Evolutionary conservation across 176 grass and related monocot genomes (phyloP), one percentile per base, ranked within the genome.

Genomic region (Carex kokanica): DNA sequence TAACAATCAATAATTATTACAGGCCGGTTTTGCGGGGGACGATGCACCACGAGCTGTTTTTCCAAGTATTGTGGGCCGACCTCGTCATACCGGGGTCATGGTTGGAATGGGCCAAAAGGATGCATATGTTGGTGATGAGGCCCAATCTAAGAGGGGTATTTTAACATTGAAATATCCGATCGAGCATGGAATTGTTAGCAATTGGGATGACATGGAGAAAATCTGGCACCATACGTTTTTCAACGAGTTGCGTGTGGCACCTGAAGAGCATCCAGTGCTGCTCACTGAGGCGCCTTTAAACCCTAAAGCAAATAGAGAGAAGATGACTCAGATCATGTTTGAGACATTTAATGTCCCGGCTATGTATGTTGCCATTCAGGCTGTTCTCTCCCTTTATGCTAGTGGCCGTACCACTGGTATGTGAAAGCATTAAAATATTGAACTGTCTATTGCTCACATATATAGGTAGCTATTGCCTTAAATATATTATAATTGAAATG

Each of bases 241-340:
- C 41, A 95, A 95, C 78, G 93, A 95, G 72, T 88, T 95, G n/a
- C 90, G 93, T 87, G 93, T 95, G 84, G 90, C 93, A 60, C 90
- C 93, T 20, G 93, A 95, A 90, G 93, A 95, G 77, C 93, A 95
- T 70, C 93, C 90, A 51, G 70, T 95, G 86, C 84, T 95, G 81
- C 90, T 95, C 31, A 95, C 93, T 9, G 93, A 95, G 85, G 93
- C 90, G 31, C 93, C 91, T 67, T 85, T 93, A 51, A 93, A 93
- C 78, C 89, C 91, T 52, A 97, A 93, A 86, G 88, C 91, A 40
- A 93, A 97, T 62, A 97, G 94, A 90, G 94, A 97, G 84, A 97
- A 97, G 83, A 97, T 97, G 94, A 97, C 91, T 82, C 94, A 97
- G 79, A 95, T 95, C 77, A 97, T 97, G 91, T 97, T 97, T 77